Evolutionary conservation across 2,329 filamentous ascomycete genomes (phyloP).

Genomic region (Pseudogymnoascus verrucosus): DNA sequence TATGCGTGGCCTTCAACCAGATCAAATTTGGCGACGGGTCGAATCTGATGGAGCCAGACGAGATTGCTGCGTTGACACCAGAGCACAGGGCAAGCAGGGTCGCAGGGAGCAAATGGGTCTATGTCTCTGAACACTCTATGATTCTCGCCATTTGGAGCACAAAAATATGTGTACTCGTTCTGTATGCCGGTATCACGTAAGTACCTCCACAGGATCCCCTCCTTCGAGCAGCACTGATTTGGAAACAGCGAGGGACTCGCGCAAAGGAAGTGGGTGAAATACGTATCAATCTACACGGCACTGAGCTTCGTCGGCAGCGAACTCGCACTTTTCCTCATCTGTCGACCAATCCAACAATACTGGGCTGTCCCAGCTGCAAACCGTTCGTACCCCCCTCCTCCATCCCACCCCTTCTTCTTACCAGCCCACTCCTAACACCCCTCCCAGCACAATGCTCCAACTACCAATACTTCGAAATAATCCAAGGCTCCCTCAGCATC

Average conservation of each 20-base stretch:
- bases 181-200: slow-evolving; percentile 31
- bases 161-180: slow-evolving; percentile 38
- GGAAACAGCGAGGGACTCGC: slow-evolving; percentile 25
- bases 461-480: slow-evolving; percentile 37
- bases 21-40: slow-evolving; percentile 39
- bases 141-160: slow-evolving; percentile 36
- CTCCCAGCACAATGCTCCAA: slow-evolving; percentile 37
- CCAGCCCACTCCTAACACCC: neutral
- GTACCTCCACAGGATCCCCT: neutral
- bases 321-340: slow-evolving; percentile 39
- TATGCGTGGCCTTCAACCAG: slow-evolving; percentile 38
- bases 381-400: slow-evolving; percentile 17
- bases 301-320: slow-evolving; percentile 36
- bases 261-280: slow-evolving; percentile 29
- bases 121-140: slow-evolving; percentile 41
- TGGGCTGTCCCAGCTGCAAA: slow-evolving; percentile 40
- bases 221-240: neutral
- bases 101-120: slow-evolving; percentile 42
- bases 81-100: slow-evolving; percentile 29
- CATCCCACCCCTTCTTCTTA: neutral
- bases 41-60: slow-evolving; percentile 37
- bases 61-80: slow-evolving; percentile 33
- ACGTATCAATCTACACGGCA: slow-evolving; percentile 33
- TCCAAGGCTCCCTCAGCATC: slow-evolving; percentile 42
- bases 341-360: slow-evolving; percentile 38